A percentile compares a stretch with the other conserved stretches of the same genome.
phyloP scores from a whole-genome alignment of 768 basidiomycete species.

The Xerocomellus intermedius region DNA sequence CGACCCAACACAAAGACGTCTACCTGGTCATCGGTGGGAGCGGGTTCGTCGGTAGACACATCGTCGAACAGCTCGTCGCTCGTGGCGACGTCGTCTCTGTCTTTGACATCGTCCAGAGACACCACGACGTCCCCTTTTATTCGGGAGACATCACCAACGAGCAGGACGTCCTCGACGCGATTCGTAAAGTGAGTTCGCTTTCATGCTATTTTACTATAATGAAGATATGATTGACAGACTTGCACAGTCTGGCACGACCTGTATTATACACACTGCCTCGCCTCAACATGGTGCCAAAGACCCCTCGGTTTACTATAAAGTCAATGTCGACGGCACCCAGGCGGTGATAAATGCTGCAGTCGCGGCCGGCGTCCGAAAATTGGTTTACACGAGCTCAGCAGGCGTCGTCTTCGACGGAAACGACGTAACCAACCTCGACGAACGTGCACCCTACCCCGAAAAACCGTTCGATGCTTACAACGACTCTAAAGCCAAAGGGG shows the following conservation, averaged over 20 bases:
- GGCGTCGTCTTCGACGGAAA: conserved; percentile 86
- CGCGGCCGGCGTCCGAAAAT: conserved; percentile 68
- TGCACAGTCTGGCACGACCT: conserved; percentile 72
- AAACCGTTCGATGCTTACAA: conserved; percentile 89
- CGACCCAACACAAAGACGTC: conserved; percentile 47
- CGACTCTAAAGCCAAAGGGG: conserved; percentile 88
- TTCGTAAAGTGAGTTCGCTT: conserved; percentile 58
- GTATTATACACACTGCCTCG: conserved; percentile 95
- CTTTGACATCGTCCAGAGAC: conserved; percentile 90
- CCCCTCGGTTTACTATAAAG: conserved; percentile 78
- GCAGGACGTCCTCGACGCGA: conserved; percentile 64
- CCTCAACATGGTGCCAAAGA: conserved; percentile 68
- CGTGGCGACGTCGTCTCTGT: conserved; percentile 80
- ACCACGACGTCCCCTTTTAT: conserved; percentile 85
- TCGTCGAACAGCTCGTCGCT: conserved; percentile 80
- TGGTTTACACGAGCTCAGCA: conserved; percentile 94
- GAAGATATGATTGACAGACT: background rate
- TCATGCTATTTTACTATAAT: background rate
- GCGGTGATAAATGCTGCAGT: conserved; percentile 82
- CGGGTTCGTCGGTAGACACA: conserved; percentile 87
- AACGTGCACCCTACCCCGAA: conserved; percentile 73
- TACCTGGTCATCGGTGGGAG: conserved; percentile 95
- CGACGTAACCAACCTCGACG: conserved; percentile 83
- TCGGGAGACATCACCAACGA: conserved; percentile 86
- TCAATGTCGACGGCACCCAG: conserved; percentile 91